Conservation (phyloP, 257 asterid genomes). For the Schizonepeta tenuifolia region DNA sequence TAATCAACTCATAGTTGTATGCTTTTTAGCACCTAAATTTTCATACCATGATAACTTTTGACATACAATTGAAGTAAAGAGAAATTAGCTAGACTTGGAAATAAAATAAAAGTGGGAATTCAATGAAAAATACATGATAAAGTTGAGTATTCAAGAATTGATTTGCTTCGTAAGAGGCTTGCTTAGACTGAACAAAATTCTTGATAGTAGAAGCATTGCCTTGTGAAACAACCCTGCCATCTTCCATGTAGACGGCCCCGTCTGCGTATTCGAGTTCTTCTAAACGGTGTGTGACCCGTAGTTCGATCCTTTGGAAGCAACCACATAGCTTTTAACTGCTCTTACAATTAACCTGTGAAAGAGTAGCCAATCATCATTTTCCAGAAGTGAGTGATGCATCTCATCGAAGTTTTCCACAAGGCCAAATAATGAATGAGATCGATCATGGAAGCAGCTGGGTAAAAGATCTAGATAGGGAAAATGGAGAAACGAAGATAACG, state of each 20-base stretch:
- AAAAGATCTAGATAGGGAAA: too few relatives aligned
- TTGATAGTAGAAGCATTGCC: constrained; percentile 60
- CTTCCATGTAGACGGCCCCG: constrained; percentile 91
- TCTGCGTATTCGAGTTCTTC: constrained; percentile 93
- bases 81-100: neutral
- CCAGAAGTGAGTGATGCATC: neutral
- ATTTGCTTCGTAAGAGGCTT: constrained; percentile 53
- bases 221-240: constrained; percentile 66
- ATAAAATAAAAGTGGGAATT: neutral
- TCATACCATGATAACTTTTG: neutral
- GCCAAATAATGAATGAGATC: neutral
- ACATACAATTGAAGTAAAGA: neutral
- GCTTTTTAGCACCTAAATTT: neutral
- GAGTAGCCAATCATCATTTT: constrained; percentile 18
- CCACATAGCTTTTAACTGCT: constrained; percentile 73
- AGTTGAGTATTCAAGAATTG: constrained; percentile 36
- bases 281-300: constrained; percentile 95
- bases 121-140: neutral
- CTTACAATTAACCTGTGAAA: constrained; percentile 68
- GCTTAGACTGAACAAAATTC: constrained; percentile 62
- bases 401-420: too few relatives aligned
- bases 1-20: neutral
- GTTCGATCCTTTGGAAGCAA: constrained; percentile 59
- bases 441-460: too few relatives aligned
- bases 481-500: neutral